Percentiles rank a stretch among this genome's conserved stretches.
These are phyloP conservation scores for Blastocladiella britannica DNA, from an alignment of 192 early-diverging fungal genomes.

Conservation along the genomic window DNA sequence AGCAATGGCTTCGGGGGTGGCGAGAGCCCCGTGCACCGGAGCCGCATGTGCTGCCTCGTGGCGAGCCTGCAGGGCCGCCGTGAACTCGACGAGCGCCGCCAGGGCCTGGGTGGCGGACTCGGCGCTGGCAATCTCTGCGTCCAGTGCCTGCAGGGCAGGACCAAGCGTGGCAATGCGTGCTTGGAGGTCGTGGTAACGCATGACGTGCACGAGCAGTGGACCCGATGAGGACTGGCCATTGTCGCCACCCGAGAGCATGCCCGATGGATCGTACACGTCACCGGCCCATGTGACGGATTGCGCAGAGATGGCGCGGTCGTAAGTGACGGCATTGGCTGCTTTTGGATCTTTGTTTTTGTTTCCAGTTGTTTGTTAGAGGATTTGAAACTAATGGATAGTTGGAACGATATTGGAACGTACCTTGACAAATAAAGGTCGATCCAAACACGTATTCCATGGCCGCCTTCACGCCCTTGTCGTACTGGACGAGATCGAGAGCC, in stretches of 20 bases:
- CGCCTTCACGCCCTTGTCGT: conserved; percentile 46
- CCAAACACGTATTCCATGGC: conserved; percentile 95
- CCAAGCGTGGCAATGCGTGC: no score
- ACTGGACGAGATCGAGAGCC: conserved; percentile 65
- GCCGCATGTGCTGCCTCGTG: no score
- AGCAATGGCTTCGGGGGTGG: no score
- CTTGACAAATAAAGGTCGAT: conserved; percentile 64
- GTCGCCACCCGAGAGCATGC: conserved; percentile 81
- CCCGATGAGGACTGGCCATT: conserved; percentile 42
- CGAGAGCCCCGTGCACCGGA: no score
- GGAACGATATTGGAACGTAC: no score
- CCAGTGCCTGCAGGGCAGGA: conserved; percentile 54
- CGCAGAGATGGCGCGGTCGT: conserved; percentile 55
- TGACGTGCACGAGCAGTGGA: conserved; percentile 49
- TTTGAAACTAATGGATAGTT: no score
- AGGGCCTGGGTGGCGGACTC: no score
- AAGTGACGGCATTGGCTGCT: conserved; percentile 71
- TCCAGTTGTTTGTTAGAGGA: no score
- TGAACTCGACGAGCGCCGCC: no score
- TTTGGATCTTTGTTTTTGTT: no score
- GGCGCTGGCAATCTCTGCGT: no score
- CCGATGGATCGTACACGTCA: conserved; percentile 88
- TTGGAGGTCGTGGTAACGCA: background rate
- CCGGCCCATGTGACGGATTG: conserved; percentile 93
- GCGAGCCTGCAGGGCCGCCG: no score